Base-by-base conservation (phyloP, 2,329 filamentous ascomycete species). In the Ophiostoma novo-ulmi region DNA sequence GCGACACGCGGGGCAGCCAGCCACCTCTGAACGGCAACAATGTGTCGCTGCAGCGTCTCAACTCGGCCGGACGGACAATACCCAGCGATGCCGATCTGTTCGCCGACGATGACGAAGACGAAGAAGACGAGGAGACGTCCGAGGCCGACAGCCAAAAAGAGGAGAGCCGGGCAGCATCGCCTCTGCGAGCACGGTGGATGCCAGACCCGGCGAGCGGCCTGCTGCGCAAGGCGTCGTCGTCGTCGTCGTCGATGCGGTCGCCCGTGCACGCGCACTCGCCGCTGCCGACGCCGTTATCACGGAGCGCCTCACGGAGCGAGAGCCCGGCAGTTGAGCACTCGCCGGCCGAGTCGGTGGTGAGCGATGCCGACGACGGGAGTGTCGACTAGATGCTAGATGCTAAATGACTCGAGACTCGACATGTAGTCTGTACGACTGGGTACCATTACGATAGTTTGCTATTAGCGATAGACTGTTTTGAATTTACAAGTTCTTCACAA, bases 31-130 rank as follows among this genome's bases (percentile, higher is more conserved):
- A 31, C 65, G 38, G 55, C 78, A 80, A 41, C 78, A 83, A 67
- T 80, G 81, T 78, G 0, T 74, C 73, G 1, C 80, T 87, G 81
- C 80, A 79, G 35, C 81, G 82, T 3, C 79, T 86, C 17, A 85
- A 80, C 73, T 80, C 81, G 1, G 77, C 79, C 13, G 63, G 63
- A 1, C 63, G 63, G 20, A 65, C 63, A 22, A 11, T 65, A 14
- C 63, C 20, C 20, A 65, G 22, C 63, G 82, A 81, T 44, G 76
- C 80, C 7, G 78, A 80, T 0, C 31, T 77, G 79, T 38, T 77
- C 74, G 22, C 69, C 78, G 13, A 36, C 13, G 78, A 79, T 0
- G 77, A 79, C 22, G 77, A 75, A 13, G 71, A 78, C 7, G 74
- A 82, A 38, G 48, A 10, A 13, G 73, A 82, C 73, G 75, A 83